phyloP scores from a whole-genome alignment of 2,329 filamentous ascomycete species.

The Pseudomassariella vexata region DNA sequence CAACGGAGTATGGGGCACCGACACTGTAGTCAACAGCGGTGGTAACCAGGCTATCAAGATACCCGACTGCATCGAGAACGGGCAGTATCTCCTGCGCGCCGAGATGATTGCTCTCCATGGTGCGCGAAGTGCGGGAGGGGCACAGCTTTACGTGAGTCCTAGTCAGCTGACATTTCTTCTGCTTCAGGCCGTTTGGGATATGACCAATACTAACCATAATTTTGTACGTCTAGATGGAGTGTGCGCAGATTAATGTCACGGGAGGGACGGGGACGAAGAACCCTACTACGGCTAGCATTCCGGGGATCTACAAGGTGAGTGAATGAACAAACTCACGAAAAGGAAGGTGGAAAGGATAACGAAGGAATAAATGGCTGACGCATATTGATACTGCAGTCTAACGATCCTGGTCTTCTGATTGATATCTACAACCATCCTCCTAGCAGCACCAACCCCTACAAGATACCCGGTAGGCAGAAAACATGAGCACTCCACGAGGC shows the following conservation, averaged over 20 bases:
- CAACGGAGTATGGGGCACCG: conserved; percentile 35
- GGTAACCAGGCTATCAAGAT: conserved; percentile 44
- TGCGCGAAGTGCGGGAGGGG: conserved; percentile 33
- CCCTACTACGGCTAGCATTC: conserved; percentile 27
- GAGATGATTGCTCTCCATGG: conserved; percentile 55
- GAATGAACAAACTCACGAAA: background rate
- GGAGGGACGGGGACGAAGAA: conserved; percentile 23
- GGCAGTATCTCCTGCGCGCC: conserved; percentile 54
- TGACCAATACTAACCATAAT: background rate
- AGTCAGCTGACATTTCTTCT: no score
- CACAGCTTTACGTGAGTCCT: conserved; percentile 35
- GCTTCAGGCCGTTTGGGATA: no score
- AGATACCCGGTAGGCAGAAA: no score
- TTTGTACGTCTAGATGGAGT: conserved; percentile 28
- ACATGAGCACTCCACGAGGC: no score
- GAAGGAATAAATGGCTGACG: background rate
- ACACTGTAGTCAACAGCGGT: conserved; percentile 37
- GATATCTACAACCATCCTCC: conserved; percentile 1
- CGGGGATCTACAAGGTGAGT: conserved; percentile 28
- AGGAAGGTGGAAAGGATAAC: background rate
- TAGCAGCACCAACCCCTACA: no score
- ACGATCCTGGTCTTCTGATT: background rate
- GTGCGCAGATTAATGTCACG: conserved; percentile 28
- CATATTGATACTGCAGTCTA: background rate
- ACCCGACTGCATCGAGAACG: conserved; percentile 43